Conservation (phyloP, 1,284 basidiomycete genomes). For the Moesziomyces globuligerus region DNA sequence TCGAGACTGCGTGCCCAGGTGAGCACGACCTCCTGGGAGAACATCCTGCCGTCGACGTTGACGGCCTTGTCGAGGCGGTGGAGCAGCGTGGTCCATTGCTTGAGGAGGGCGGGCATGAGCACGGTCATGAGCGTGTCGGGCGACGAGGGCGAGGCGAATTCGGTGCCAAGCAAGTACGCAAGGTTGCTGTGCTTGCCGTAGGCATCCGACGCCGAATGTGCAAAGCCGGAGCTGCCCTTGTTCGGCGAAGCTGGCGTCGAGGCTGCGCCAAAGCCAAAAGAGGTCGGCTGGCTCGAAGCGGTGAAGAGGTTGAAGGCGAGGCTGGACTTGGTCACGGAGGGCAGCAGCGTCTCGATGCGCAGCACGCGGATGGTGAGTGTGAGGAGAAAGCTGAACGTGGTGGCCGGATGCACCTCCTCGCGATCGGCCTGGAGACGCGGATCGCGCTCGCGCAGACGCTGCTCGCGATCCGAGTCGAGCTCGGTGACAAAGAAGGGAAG, state of each 20-base stretch:
- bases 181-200: conserved; percentile 42
- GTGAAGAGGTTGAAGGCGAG: conserved; percentile 45
- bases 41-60: conserved; percentile 63
- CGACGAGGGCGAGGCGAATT: conserved; percentile 33
- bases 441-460: conserved; percentile 24
- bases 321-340: conserved; percentile 43
- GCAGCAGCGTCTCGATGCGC: conserved; percentile 49
- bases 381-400: conserved; percentile 56
- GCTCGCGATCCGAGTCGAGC: conserved; percentile 41
- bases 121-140: conserved; percentile 57
- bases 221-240: conserved; percentile 2
- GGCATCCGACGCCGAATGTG: conserved; percentile 4
- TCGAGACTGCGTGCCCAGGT: conserved; percentile 54
- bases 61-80: conserved; percentile 50
- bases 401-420: conserved; percentile 55
- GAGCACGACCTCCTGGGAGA: conserved; percentile 56
- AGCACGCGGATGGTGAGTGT: conserved; percentile 54
- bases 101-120: conserved; percentile 54
- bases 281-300: conserved; percentile 20
- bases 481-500: conserved; percentile 57
- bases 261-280: conserved; percentile 20
- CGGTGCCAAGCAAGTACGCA: conserved; percentile 23
- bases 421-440: conserved; percentile 32
- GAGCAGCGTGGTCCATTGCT: conserved; percentile 58
- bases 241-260: conserved; percentile 3